phyloP scores from a whole-genome alignment of 2,329 filamentous ascomycete genomes.

The Fusarium metavorans region DNA sequence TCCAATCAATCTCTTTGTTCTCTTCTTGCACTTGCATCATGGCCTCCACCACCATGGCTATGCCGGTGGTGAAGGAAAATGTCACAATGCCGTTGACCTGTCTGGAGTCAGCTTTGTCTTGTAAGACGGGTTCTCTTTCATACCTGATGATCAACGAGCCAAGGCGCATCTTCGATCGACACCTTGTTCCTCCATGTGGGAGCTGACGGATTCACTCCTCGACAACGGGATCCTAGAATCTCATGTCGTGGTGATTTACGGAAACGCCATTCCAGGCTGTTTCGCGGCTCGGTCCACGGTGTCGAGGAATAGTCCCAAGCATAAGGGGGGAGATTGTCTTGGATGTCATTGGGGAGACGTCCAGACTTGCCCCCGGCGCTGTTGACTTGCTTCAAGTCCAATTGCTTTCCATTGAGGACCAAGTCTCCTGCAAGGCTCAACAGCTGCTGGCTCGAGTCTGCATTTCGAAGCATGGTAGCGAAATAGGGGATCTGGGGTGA shows the following conservation, averaged over 20 bases:
- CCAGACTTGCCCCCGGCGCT: slow-evolving; percentile 15
- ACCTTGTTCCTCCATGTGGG: slow-evolving; percentile 43
- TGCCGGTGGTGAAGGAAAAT: slow-evolving; percentile 39
- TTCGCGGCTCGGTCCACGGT: slow-evolving; percentile 37
- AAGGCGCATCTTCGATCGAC: slow-evolving; percentile 41
- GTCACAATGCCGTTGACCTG: slow-evolving; percentile 41
- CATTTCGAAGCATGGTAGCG: slow-evolving; percentile 37
- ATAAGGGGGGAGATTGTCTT: slow-evolving; percentile 38
- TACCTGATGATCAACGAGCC: slow-evolving; percentile 43
- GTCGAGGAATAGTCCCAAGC: slow-evolving; percentile 43
- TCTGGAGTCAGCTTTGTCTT: slow-evolving; percentile 4
- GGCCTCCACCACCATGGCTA: slow-evolving; percentile 40
- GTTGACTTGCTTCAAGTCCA: slow-evolving; percentile 35
- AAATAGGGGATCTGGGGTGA: slow-evolving; percentile 34
- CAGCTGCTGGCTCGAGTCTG: slow-evolving; percentile 35
- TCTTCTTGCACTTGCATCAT: slow-evolving; percentile 42
- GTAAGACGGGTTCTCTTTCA: not conserved
- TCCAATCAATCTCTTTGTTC: slow-evolving; percentile 34
- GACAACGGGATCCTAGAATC: slow-evolving; percentile 38
- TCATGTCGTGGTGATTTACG: slow-evolving; percentile 38
- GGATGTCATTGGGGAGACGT: slow-evolving; percentile 36
- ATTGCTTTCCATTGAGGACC: slow-evolving; percentile 34
- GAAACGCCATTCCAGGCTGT: slow-evolving; percentile 41
- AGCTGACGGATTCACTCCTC: slow-evolving; percentile 41
- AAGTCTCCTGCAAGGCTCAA: slow-evolving; percentile 38